phyloP scores from a whole-genome alignment of 148 eudicot species.

The Nepenthes gracilis region DNA sequence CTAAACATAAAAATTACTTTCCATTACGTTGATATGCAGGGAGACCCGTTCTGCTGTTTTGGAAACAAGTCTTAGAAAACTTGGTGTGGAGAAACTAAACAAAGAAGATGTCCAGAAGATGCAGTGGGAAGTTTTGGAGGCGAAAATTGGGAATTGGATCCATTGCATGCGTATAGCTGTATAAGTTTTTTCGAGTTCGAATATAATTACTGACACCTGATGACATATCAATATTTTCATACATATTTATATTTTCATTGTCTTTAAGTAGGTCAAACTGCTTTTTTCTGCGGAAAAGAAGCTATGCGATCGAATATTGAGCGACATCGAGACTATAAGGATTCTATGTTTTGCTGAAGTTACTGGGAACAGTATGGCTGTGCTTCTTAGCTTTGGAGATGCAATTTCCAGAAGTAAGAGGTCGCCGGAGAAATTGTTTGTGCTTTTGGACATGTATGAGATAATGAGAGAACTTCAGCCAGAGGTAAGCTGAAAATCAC shows the following conservation, averaged over 20 bases:
- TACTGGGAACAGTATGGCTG: constrained; percentile 45
- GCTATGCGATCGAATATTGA: constrained; percentile 70
- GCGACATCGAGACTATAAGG: constrained; percentile 40
- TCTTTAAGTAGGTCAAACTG: constrained; percentile 58
- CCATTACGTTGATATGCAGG: constrained; percentile 21
- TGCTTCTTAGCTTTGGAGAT: constrained; percentile 92
- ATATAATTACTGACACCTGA: not conserved
- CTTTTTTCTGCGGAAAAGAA: constrained; percentile 72
- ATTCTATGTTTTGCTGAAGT: constrained; percentile 73
- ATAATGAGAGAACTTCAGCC: constrained; percentile 88
- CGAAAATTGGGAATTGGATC: constrained; percentile 95
- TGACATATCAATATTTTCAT: not conserved
- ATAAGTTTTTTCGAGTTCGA: constrained; percentile 10
- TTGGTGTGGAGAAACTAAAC: constrained; percentile 80
- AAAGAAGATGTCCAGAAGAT: constrained; percentile 92
- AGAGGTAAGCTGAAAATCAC: constrained; percentile 37
- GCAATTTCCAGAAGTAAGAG: constrained; percentile 91
- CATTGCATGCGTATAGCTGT: constrained; percentile 86
- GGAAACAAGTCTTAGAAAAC: constrained; percentile 68
- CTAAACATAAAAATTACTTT: not conserved
- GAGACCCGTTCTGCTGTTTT: constrained; percentile 60
- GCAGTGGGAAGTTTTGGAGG: constrained; percentile 94
- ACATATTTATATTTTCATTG: not conserved
- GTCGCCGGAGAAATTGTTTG: constrained; percentile 93
- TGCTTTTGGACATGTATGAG: constrained; percentile 94